These are phyloP conservation scores for Harrya chromipes DNA, from an alignment of 768 basidiomycete species.

Conservation along the genomic window DNA sequence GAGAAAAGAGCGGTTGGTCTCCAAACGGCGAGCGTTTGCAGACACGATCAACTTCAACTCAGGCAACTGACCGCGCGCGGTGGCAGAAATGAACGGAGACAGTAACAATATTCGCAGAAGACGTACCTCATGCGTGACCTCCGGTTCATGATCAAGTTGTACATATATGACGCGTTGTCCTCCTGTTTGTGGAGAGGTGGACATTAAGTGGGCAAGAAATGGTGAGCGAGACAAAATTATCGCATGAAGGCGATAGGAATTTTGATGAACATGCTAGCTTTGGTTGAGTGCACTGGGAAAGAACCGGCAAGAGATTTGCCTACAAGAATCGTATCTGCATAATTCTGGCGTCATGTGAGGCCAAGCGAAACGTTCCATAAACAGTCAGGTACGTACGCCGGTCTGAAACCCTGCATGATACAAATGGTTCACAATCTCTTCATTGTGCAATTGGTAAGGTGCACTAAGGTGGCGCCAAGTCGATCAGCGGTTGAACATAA, in stretches of 20 bases:
- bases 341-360: slow-evolving; percentile 52
- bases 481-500: slow-evolving; percentile 3
- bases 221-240: slow-evolving; percentile 88
- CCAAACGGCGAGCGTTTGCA: slow-evolving; percentile 15
- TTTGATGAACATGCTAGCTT: slow-evolving; percentile 67
- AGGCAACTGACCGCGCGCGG: slow-evolving; percentile 21
- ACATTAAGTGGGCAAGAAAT: slow-evolving; percentile 85
- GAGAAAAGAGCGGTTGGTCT: slow-evolving; percentile 14
- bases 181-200: slow-evolving; percentile 64
- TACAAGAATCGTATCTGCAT: slow-evolving; percentile 78
- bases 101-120: slow-evolving; percentile 15
- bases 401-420: slow-evolving; percentile 80
- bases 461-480: slow-evolving; percentile 26
- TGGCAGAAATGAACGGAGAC: slow-evolving; percentile 31
- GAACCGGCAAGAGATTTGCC: slow-evolving; percentile 27
- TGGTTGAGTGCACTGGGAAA: slow-evolving; percentile 10
- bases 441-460: slow-evolving; percentile 64
- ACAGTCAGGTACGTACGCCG: slow-evolving; percentile 53
- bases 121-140: slow-evolving; percentile 81
- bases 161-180: slow-evolving; percentile 71
- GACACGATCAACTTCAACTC: slow-evolving; percentile 17
- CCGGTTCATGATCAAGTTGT: slow-evolving; percentile 72
- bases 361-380: slow-evolving; percentile 3
- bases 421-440: slow-evolving; percentile 74
- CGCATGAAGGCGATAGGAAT: slow-evolving; percentile 73